These are phyloP conservation scores for Amanita molliuscula DNA, from an alignment of 768 basidiomycete genomes.

Conservation along the genomic window DNA sequence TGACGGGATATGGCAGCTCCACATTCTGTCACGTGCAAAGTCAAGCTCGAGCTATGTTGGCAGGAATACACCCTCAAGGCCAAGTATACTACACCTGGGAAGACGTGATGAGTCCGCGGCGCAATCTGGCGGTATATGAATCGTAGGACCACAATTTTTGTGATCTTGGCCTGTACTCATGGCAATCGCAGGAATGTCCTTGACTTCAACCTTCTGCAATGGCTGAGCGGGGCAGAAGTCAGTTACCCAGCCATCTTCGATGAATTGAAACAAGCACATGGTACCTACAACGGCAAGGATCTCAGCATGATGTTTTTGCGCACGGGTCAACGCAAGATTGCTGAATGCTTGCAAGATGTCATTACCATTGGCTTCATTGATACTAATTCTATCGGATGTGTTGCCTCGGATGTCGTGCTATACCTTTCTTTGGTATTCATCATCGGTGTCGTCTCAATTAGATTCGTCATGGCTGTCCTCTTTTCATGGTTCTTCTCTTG, in stretches of 20 bases:
- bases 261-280: slow-evolving; percentile 55
- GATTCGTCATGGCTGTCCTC: slow-evolving; percentile 93
- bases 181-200: slow-evolving; percentile 60
- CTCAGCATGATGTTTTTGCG: slow-evolving; percentile 81
- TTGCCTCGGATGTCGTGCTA: slow-evolving; percentile 90
- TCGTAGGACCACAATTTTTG: slow-evolving; percentile 44
- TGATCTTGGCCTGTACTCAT: background rate
- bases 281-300: slow-evolving; percentile 74
- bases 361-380: slow-evolving; percentile 90
- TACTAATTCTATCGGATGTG: slow-evolving; percentile 89
- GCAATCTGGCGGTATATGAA: slow-evolving; percentile 92
- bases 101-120: slow-evolving; percentile 52
- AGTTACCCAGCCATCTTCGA: slow-evolving; percentile 80
- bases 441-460: slow-evolving; percentile 90
- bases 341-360: slow-evolving; percentile 78
- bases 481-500: slow-evolving; percentile 99
- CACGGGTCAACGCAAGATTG: slow-evolving; percentile 53
- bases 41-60: slow-evolving; percentile 41
- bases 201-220: slow-evolving; percentile 75
- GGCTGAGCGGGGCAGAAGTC: slow-evolving; percentile 77
- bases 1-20: slow-evolving; percentile 51
- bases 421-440: slow-evolving; percentile 96
- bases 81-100: slow-evolving; percentile 95
- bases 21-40: slow-evolving; percentile 67
- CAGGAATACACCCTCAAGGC: slow-evolving; percentile 47